Percentiles rank a stretch among this genome's conserved stretches.
phyloP scores from a whole-genome alignment of 805 yeast species.

The Pichia membranifaciens region DNA sequence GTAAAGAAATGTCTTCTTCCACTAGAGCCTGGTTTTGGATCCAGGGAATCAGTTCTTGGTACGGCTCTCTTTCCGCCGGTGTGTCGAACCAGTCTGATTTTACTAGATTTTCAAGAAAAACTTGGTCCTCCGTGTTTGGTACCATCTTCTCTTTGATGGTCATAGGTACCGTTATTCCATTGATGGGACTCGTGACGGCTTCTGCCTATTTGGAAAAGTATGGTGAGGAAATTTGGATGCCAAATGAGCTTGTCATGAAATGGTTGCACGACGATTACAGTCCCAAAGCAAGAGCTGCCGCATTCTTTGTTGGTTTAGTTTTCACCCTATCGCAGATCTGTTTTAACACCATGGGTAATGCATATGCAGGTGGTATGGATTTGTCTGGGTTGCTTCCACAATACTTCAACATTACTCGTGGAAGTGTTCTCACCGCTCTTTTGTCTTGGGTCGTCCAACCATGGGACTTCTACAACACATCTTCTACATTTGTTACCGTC shows the following conservation, averaged over 20 bases:
- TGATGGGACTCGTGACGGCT: constrained; percentile 40
- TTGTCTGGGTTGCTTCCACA: constrained; percentile 41
- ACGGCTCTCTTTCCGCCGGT: constrained; percentile 22
- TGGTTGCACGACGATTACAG: constrained; percentile 36
- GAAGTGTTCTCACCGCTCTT: constrained; percentile 35
- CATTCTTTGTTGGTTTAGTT: constrained; percentile 41
- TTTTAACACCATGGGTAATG: constrained; percentile 34
- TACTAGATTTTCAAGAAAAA: constrained; percentile 20
- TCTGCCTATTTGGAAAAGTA: constrained; percentile 33
- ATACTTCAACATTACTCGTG: constrained; percentile 39
- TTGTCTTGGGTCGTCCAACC: constrained; percentile 34
- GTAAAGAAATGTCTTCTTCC: constrained; percentile 12
- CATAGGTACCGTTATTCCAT: constrained; percentile 36
- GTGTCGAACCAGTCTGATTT: constrained; percentile 25
- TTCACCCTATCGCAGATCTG: constrained; percentile 34
- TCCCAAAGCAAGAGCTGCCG: constrained; percentile 41
- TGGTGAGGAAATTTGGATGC: constrained; percentile 36
- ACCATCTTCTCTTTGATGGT: constrained; percentile 35
- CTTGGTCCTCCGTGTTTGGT: constrained; percentile 14
- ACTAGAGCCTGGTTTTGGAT: constrained; percentile 15
- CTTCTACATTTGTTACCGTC: constrained; percentile 30
- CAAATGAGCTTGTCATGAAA: constrained; percentile 33
- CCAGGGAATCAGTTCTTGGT: constrained; percentile 15
- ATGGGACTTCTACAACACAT: constrained; percentile 33
- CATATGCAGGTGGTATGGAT: constrained; percentile 45